Percentiles rank a stretch among this genome's conserved stretches.
Conservation (phyloP, 2,329 filamentous ascomycete species). For the Fusarium sp. region DNA sequence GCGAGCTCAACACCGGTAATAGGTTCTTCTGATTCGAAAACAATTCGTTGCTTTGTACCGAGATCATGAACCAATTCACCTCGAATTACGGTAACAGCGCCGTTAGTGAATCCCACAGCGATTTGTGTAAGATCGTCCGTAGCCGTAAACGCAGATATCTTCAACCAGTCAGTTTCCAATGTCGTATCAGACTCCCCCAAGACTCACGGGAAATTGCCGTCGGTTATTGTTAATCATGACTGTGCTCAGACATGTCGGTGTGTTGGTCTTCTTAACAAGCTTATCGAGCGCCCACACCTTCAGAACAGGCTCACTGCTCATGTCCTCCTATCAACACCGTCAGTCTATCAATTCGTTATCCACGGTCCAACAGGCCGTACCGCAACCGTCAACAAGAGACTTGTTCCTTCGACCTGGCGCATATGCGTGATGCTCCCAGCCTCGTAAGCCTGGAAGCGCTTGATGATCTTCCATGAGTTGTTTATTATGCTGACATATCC, state of each 20-base stretch:
- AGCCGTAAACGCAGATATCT: slow-evolving; percentile 88
- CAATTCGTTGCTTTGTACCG: slow-evolving; percentile 90
- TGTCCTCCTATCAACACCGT: slow-evolving; percentile 69
- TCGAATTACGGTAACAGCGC: slow-evolving; percentile 89
- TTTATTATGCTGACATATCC: slow-evolving; percentile 89
- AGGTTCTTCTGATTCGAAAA: slow-evolving; percentile 96
- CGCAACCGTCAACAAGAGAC: slow-evolving; percentile 82
- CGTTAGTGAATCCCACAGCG: slow-evolving; percentile 95
- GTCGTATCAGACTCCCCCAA: rapidly evolving
- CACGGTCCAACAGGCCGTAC: slow-evolving; percentile 44
- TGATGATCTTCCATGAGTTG: slow-evolving; percentile 83
- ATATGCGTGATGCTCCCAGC: slow-evolving; percentile 84
- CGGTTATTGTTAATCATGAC: slow-evolving; percentile 87
- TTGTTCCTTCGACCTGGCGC: slow-evolving; percentile 88
- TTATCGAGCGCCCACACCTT: slow-evolving; percentile 99
- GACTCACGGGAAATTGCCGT: slow-evolving; percentile 85
- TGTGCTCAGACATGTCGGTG: slow-evolving; percentile 87
- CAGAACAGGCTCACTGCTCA: slow-evolving; percentile 84
- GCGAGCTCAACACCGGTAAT: slow-evolving; percentile 88
- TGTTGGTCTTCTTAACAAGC: slow-evolving; percentile 89
- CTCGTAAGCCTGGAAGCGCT: slow-evolving; percentile 88
- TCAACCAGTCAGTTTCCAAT: neutral
- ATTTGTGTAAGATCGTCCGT: slow-evolving; percentile 90
- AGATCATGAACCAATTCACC: slow-evolving; percentile 96
- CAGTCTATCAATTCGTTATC: neutral